Base-by-base conservation (phyloP, 2,329 filamentous ascomycete species). In the Xylaria sp. region DNA sequence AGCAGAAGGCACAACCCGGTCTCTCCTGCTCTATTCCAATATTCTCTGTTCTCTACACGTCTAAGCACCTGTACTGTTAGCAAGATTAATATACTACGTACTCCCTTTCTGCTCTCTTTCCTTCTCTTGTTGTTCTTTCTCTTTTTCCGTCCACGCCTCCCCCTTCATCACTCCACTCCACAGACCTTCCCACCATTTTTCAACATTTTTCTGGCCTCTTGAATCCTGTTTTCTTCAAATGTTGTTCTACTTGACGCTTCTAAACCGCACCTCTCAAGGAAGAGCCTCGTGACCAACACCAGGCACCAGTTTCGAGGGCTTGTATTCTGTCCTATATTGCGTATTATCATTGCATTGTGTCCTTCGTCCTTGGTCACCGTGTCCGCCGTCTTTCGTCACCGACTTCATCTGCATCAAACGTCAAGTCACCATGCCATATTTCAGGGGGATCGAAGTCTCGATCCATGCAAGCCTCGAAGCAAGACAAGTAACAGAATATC, bases 401-500 rank as follows among this genome's bases (percentile, higher is more conserved):
- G 3, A 18, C 43, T 49, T 23, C 31, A 3, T 52, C n/a, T 51
- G 8, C 20, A 57, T 18, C 41, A 48, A 43, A 36, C 9, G 10
- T 36, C 33, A 36, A 36, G 28, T 39, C 66, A 75, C 58, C 12
- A 88, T 88, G 86, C 86, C 86, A 18, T 82, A 75, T 66, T 82
- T 87, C 62, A 82, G 83, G 28, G 85, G 84, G 10, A 79, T 88
- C 61, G 81, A 86, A 33, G 67, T 88, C 28, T 83, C 81, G 2
- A 75, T 88, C 48, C 74, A 81, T 20, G 75, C 80, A 1, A 78
- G 81, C 51, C 75, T 79, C 18, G 77, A 78, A 2, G 73, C 78
- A 10, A 75, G 80, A 54, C 77, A 74, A 23, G 80, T 89, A 2
- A 83, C 83, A 15, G 87, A 90, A 73, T 88, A 86, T 73, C 84